Evolutionary conservation across 106 monocot species (phyloP).

Genomic region (Dioscorea dumetorum): DNA sequence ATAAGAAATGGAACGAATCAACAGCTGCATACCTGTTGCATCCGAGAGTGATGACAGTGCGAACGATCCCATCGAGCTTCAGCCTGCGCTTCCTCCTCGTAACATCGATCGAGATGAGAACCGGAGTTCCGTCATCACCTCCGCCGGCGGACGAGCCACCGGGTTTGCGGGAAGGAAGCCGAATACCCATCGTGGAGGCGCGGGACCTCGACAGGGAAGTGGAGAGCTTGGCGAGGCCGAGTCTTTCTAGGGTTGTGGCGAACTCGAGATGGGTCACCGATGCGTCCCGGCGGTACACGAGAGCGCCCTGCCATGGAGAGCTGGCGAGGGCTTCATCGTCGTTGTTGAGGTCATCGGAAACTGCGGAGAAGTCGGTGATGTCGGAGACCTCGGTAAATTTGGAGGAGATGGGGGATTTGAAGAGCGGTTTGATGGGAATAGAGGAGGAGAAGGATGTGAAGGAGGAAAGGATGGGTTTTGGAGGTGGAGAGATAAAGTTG

Average conservation of each 20-base stretch:
- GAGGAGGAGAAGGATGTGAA: background rate
- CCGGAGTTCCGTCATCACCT: slow-evolving; percentile 47
- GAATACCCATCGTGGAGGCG: slow-evolving; percentile 79
- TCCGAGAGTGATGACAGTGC: slow-evolving; percentile 84
- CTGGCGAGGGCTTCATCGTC: slow-evolving; percentile 21
- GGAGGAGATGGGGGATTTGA: background rate
- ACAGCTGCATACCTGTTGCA: slow-evolving; percentile 61
- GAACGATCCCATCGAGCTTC: slow-evolving; percentile 82
- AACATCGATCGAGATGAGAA: slow-evolving; percentile 67
- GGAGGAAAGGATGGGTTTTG: background rate
- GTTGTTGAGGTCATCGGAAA: background rate
- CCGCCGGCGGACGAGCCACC: background rate
- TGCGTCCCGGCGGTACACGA: slow-evolving; percentile 79
- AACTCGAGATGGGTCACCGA: slow-evolving; percentile 72
- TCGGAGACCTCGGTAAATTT: background rate
- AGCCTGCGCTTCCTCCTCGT: slow-evolving; percentile 73
- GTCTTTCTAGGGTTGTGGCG: slow-evolving; percentile 72
- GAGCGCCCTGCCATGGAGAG: slow-evolving; percentile 91
- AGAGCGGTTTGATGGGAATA: slow-evolving; percentile 2
- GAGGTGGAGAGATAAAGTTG: background rate
- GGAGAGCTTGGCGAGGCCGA: slow-evolving; percentile 64
- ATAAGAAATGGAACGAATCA: background rate
- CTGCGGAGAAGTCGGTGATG: slow-evolving; percentile 17
- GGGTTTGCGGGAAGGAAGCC: slow-evolving; percentile 20
- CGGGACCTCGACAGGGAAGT: slow-evolving; percentile 41